Evolutionary conservation across 345 rosid genomes (phyloP), one percentile per base, ranked within the genome.

Genomic region (Linum tenue): DNA sequence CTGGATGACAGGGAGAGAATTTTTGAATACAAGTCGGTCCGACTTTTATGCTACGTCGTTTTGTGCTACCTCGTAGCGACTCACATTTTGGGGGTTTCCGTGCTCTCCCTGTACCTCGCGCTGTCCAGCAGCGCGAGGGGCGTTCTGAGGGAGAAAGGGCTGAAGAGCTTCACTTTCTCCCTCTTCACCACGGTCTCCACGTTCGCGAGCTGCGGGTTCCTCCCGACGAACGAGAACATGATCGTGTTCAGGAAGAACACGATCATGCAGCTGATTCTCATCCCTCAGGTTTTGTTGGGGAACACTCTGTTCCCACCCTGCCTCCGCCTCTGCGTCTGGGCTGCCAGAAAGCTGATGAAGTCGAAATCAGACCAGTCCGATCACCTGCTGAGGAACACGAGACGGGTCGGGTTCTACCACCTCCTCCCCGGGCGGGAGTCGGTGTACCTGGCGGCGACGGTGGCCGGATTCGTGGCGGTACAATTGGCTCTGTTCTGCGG

Each of bases 151-250:
- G 55, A 61, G 59, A 90, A 80, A 42, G 67, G 73, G 0, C 70
- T 86, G 7, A 50, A 73, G n/a, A 48, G 61, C 11, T 40, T 60
- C 5, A 87, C 84, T 12, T 90, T 87, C 70, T 79, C 86, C 0
- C 8, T 86, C 44, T 87, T 90, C 77, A 78, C 84, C 31, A 60
- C 73, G 0, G 72, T 86, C 6, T 87, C 95, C 0, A 80, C 87
- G 0, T 83, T 87, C 17, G 66, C 83, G 5, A 86, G 67, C 66
- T 80, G 87, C 0, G 97, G 97, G 4, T 90, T 86, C 39, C 57
- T 84, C 2, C 97, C 97, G 0, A 87, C 86, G 0, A 86, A 87
- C 16, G 92, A 90, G 69, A 90, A 90, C 81, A 86, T 86, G 92
- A 38, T 79, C 0, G 77, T 79, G 1, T 90, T 87, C 7, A 71